Base-by-base conservation (phyloP, 2,329 filamentous ascomycete species). In the Grosmannia huntii region DNA sequence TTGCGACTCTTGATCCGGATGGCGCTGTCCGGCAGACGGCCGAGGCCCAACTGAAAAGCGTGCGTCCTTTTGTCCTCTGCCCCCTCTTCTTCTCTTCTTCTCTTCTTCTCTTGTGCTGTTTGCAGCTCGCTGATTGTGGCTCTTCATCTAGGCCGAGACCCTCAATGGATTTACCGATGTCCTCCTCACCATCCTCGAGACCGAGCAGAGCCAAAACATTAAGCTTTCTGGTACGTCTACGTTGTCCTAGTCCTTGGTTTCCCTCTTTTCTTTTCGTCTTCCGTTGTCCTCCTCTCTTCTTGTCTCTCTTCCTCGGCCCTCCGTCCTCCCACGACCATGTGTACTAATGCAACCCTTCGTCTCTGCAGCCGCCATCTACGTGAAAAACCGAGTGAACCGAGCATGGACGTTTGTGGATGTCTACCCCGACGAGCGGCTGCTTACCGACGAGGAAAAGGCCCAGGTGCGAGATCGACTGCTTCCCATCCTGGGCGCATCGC, bases 361-460 rank as follows among this genome's bases (percentile, higher is more conserved):
- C 36, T 16, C 36, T 53, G 56, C 59, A 96, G 92, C 90, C 68
- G 91, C 92, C 69, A 89, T 99, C 66, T 99, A 97, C 75, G 84
- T 97, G 71, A 99, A 99, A 77, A 97, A 99, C 75, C 87, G 91
- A 70, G 87, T 97, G 71, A 92, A 88, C 71, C 87, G 91, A 69
- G 90, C 89, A 67, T 99, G 94, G 94, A 81, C 86, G 58, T 84
- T 82, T 62, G 79, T 80, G 68, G 89, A 95, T 64, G 87, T 92
- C 64, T 84, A 81, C 68, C 81, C 85, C 62, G 80, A 82, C 67
- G 84, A 87, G 66, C 84, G 83, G 66, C 76, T 85, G 65, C 94
- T 96, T 73, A 80, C 87, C 66, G 92, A 97, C 69, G 84, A 88
- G 61, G 94, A 96, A 73, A 96, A 96, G 75, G 78, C 82, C 59